Conservation (phyloP, 202 grass and related monocot species). For the Sporobolus alterniflorus region DNA sequence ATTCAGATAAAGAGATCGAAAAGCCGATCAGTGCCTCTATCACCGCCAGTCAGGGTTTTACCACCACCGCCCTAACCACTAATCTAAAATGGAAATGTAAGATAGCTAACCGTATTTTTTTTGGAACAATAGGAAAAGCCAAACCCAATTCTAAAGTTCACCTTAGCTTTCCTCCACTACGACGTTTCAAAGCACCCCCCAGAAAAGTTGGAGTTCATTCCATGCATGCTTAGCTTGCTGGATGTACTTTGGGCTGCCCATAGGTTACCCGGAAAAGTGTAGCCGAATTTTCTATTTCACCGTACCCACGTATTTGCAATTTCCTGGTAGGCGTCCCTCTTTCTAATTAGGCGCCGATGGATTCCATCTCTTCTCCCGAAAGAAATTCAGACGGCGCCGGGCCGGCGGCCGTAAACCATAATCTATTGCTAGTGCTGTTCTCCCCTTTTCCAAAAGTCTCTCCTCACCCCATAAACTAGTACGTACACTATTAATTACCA, state of each 20-base stretch:
- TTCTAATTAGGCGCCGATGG: neutral
- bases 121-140: too few relatives aligned
- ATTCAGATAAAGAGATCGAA: too few relatives aligned
- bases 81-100: neutral
- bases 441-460: constrained; percentile 26
- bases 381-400: constrained; percentile 16
- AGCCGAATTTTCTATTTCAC: constrained; percentile 13
- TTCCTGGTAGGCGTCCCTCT: constrained; percentile 9
- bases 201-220: constrained; percentile 19
- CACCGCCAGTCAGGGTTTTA: neutral
- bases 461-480: neutral
- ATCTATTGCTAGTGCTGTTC: constrained; percentile 44
- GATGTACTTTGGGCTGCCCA: neutral
- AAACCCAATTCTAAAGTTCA: neutral
- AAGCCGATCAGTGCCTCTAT: neutral
- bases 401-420: constrained; percentile 22
- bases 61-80: too few relatives aligned
- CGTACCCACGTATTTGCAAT: neutral
- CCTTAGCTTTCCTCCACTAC: neutral
- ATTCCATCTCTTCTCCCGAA: neutral
- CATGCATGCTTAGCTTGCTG: too few relatives aligned
- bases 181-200: neutral
- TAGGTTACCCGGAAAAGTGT: neutral
- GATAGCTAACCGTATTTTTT: neutral
- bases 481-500: neutral